Conservation (phyloP, 768 basidiomycete species). For the Lactifluus subvellereus region DNA sequence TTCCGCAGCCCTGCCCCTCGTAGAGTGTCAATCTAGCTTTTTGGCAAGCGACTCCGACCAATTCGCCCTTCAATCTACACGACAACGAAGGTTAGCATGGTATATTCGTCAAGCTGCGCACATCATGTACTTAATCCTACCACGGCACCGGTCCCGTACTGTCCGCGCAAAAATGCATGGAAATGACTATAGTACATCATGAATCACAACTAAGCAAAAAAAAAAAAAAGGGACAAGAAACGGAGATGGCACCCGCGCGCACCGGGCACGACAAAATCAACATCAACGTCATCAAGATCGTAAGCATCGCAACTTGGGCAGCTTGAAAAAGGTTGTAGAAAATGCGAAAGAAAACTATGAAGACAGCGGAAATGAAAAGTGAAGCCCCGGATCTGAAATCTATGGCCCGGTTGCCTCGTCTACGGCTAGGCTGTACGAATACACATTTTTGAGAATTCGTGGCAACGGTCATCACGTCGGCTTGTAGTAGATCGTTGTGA, state of each 20-base stretch:
- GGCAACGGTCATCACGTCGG: conserved; percentile 39
- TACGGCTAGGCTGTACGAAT: conserved; percentile 16
- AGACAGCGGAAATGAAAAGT: conserved; percentile 1
- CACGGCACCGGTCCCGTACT: conserved; percentile 6
- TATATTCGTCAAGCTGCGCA: conserved; percentile 16
- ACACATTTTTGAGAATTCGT: conserved; percentile 5
- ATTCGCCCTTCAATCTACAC: neutral
- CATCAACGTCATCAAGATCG: conserved; percentile 22
- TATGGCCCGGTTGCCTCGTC: conserved; percentile 15
- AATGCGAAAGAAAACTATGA: conserved; percentile 2
- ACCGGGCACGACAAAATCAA: conserved; percentile 15
- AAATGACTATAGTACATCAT: conserved; percentile 22
- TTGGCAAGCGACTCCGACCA: too few species aligned
- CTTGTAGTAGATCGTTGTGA: conserved; percentile 82
- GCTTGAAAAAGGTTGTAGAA: conserved; percentile 1
- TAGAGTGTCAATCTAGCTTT: too few species aligned
- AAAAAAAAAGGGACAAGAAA: neutral
- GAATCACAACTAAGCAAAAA: conserved; percentile 4
- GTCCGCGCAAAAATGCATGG: conserved; percentile 18
- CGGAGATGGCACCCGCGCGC: conserved; percentile 5
- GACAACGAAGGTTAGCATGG: conserved; percentile 7
- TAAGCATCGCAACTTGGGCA: conserved; percentile 13
- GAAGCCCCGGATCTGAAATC: conserved; percentile 12
- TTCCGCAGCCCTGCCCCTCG: too few species aligned
- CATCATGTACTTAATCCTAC: conserved; percentile 3